Evolutionary conservation across 2,329 filamentous ascomycete genomes (phyloP), one percentile per base, ranked within the genome.

Genomic region (Sarocladiaceae sp.): DNA sequence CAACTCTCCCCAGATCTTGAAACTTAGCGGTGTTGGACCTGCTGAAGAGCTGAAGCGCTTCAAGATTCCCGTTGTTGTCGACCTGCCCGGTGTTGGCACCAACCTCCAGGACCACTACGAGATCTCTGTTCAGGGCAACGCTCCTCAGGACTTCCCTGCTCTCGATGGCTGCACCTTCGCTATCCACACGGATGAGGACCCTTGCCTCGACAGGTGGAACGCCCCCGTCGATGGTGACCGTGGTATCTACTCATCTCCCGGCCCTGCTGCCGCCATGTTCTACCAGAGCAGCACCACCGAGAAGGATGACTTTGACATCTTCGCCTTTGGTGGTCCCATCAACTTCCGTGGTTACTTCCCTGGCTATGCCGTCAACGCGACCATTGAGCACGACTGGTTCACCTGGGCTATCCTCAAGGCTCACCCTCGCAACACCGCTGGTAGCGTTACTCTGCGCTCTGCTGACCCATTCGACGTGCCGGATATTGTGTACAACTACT

Each of bases 391-490:
- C 11, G 71, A 71, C 51, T 69, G 72, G 59, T 70, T 66, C 61
- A 67, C 66, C 2, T 71, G 66, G 68, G 61, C 65, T 2, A 74
- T 65, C 7, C 61, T 89, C 51, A 84, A 86, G 65, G 76, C 79
- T 0, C 82, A 85, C 60, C 75, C 82, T 0, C 76, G 78, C 50
- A 86, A 87, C 51, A 67, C 62, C 2, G 76, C 75, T 7, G 86
- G 86, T n/a, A 78, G 73, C 1, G 84, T 89, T 2, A 75, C 64
- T 3, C 75, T 89, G 4, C 70, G 70, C 11, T 83, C 79, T 0
- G 66, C 75, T 0, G 77, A 88, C 60, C 84, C 85, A 1, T 76
- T 78, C 2, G 83, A 87, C 51, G 70, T 73, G 2, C 85, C 85
- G 0, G 63, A 76, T 5, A 84, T 88, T 57, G 69, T 71, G 48